Base-by-base conservation (phyloP, 208 protist genomes). In the Trypanosoma boissoni region DNA sequence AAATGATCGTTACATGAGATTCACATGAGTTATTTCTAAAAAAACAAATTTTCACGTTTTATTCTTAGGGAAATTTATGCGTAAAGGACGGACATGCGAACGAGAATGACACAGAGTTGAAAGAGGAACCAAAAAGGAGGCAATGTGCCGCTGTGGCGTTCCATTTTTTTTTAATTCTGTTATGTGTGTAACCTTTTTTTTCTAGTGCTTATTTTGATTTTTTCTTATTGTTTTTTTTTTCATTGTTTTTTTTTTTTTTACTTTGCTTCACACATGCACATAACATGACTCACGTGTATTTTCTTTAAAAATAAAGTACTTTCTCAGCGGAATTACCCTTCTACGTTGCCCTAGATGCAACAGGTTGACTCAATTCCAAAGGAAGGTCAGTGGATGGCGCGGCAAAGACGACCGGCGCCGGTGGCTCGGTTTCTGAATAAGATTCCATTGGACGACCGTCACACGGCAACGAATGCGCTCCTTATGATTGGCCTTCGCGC, bases 371-470 rank as follows among this genome's bases (percentile, higher is more conserved):
- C 34, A 12, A 6, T 12, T 16, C 34, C 34, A 6, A 39, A 16
- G 12, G 34, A 12, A 6, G 12, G 8, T 12, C 32, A 44, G 12
- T 55, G 56, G 23, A 7, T 59, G 10, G 42, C 50, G 0, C 37
- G 42, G 23, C 58, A 73, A 23, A 58, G 48, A 36, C 52, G 67
- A 9, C 67, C 67, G 2, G 48, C 45, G 12, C 21, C 34, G 26
- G 67, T 73, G 42, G 67, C 67, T 24, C 27, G 14, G 4, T 73
- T 73, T 61, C 58, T 73, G 0, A 65, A 67, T 32, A 62, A 51
- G 12, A 39, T 73, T 48, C 49, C 67, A 14, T 18, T 73, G 10
- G 52, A 66, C 1, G 67, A 73, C 16, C 67, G 67, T 37, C 67
- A 66, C 26, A 43, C 46, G 2, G 67, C 52, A 2, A 66, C 52